Percentiles rank a stretch among this genome's conserved stretches.
These are phyloP conservation scores for Lyophyllum atratum DNA, from an alignment of 768 basidiomycete species.

Conservation along the genomic window DNA sequence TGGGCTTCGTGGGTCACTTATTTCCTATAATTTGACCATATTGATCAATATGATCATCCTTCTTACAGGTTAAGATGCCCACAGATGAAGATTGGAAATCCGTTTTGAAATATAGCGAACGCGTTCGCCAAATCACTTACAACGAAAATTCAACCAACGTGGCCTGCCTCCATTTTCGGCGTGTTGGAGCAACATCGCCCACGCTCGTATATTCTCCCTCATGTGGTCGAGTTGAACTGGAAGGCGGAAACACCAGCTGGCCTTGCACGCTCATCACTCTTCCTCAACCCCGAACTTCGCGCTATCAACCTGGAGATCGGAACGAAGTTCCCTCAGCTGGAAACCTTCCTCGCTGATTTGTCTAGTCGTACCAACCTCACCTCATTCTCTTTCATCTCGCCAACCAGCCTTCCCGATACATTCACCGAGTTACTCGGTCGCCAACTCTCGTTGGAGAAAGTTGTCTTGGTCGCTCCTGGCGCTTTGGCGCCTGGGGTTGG, in stretches of 20 bases:
- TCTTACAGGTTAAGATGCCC: conserved; percentile 56
- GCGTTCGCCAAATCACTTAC: conserved; percentile 69
- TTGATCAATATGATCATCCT: not conserved
- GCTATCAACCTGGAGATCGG: conserved; percentile 64
- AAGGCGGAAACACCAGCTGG: conserved; percentile 67
- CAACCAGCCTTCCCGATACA: conserved; percentile 68
- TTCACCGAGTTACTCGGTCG: conserved; percentile 66
- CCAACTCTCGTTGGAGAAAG: conserved; percentile 60
- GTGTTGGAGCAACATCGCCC: conserved; percentile 68
- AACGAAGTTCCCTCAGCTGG: conserved; percentile 57
- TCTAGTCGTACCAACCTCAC: conserved; percentile 63
- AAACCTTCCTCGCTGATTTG: conserved; percentile 64
- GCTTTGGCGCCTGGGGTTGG: conserved; percentile 72
- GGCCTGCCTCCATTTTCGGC: conserved; percentile 63
- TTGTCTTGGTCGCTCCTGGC: conserved; percentile 73
- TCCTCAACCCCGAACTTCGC: conserved; percentile 66
- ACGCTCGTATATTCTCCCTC: conserved; percentile 63
- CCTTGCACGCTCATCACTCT: conserved; percentile 63
- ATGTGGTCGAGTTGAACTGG: conserved; percentile 72
- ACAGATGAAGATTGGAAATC: conserved; percentile 68
- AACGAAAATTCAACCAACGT: conserved; percentile 67
- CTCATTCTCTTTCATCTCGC: conserved; percentile 70
- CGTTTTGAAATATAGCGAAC: conserved; percentile 65
- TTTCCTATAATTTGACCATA: not conserved
- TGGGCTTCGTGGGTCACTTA: conserved; percentile 65